Conservation (phyloP, 2,329 filamentous ascomycete species). For the Lasiodiplodia gonubiensis region DNA sequence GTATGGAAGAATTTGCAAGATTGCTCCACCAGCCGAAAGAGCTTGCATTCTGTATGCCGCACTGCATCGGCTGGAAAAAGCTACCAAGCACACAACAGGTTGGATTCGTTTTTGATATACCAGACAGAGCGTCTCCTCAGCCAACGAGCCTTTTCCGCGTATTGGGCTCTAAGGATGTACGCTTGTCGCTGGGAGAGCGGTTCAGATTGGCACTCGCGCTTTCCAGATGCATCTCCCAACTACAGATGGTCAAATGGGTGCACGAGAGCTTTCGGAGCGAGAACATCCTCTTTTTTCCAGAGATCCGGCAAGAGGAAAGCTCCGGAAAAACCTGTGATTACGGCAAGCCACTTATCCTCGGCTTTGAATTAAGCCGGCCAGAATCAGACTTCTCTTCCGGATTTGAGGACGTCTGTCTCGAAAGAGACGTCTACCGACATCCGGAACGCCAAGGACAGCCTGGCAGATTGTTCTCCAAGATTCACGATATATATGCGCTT, state of each 20-base stretch:
- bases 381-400: conserved; percentile 31
- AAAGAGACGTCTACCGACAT: conserved; percentile 38
- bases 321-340: neutral
- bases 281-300: conserved; percentile 33
- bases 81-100: conserved; percentile 1
- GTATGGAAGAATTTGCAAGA: conserved; percentile 24
- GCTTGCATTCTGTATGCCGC: conserved; percentile 30
- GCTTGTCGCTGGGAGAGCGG: conserved; percentile 21
- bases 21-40: conserved; percentile 30
- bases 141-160: conserved; percentile 27
- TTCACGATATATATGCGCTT: conserved; percentile 48
- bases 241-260: conserved; percentile 33
- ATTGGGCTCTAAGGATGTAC: neutral
- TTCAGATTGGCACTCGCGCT: conserved; percentile 29
- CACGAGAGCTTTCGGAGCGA: conserved; percentile 33
- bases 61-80: conserved; percentile 31
- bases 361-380: conserved; percentile 32
- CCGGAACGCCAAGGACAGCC: conserved; percentile 43
- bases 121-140: neutral
- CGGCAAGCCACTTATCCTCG: conserved; percentile 29
- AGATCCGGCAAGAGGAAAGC: no score
- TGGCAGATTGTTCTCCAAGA: conserved; percentile 36
- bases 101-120: conserved; percentile 30
- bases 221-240: conserved; percentile 29
- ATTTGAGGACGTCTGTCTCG: conserved; percentile 13